These are phyloP conservation scores for Trichosporon sp. DNA, from an alignment of 1,284 basidiomycete species.

Conservation along the genomic window DNA sequence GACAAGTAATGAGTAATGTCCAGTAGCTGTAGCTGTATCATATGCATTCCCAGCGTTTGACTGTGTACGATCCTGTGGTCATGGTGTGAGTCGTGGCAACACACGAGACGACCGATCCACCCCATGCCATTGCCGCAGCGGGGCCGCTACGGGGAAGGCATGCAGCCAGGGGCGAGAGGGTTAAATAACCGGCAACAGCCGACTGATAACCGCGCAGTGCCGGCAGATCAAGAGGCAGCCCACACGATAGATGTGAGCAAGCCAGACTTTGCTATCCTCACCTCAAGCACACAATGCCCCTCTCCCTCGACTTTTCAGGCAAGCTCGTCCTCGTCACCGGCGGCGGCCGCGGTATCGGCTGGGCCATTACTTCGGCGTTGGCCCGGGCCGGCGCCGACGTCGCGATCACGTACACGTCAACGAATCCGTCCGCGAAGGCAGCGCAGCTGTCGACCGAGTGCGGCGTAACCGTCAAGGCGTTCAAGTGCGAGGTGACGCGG, in stretches of 20 bases:
- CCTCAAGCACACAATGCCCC: conserved; percentile 8
- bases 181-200: not conserved
- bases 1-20: not conserved
- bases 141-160: not conserved
- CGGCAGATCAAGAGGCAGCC: too few relatives aligned
- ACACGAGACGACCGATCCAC: not conserved
- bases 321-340: conserved; percentile 36
- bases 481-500: conserved; percentile 33
- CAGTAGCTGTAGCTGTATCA: too few relatives aligned
- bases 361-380: conserved; percentile 28
- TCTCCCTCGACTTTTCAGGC: conserved; percentile 26
- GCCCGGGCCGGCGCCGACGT: conserved; percentile 38
- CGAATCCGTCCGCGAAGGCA: conserved; percentile 21
- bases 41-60: too few relatives aligned
- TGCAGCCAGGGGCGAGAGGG: not conserved
- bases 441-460: conserved; percentile 13
- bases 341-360: conserved; percentile 32
- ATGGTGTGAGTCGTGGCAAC: too few relatives aligned
- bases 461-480: conserved; percentile 19
- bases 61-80: too few relatives aligned
- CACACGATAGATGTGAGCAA: too few relatives aligned
- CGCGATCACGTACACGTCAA: conserved; percentile 43
- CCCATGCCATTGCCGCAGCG: too few relatives aligned
- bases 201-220: not conserved
- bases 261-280: too few relatives aligned